phyloP scores from a whole-genome alignment of 192 early-diverging fungal genomes.

The Geranomyces variabilis region DNA sequence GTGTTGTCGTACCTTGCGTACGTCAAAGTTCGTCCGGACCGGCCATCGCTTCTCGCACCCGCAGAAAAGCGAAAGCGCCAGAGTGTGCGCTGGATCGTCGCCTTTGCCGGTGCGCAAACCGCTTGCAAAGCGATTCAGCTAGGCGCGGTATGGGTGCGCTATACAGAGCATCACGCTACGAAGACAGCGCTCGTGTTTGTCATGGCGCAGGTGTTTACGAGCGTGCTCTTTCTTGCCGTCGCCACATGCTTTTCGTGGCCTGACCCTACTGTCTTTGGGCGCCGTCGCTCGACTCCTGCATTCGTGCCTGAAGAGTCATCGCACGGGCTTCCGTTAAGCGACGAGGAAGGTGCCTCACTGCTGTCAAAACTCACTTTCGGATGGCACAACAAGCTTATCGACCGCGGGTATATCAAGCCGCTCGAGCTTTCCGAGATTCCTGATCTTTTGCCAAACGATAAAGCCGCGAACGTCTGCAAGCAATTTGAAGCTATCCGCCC shows the following conservation, averaged over 20 bases:
- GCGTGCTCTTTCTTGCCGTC: constrained; percentile 4
- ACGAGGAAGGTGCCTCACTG: constrained; percentile 34
- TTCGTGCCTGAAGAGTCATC: not conserved
- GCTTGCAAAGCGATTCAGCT: constrained; percentile 21
- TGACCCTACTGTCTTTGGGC: not conserved
- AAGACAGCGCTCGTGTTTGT: constrained; percentile 7
- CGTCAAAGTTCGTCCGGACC: not conserved
- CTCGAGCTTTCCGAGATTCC: constrained; percentile 67
- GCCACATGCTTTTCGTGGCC: not conserved
- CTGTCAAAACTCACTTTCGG: constrained; percentile 52
- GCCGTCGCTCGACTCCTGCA: not conserved
- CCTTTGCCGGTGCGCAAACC: not conserved
- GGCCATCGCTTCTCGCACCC: constrained; percentile 10
- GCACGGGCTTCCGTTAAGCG: not conserved
- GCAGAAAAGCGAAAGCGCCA: constrained; percentile 14
- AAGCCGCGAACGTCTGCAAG: constrained; percentile 41
- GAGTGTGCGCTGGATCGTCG: constrained; percentile 7
- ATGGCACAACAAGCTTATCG: constrained; percentile 65
- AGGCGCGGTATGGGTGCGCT: not conserved
- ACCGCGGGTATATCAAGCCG: constrained; percentile 51
- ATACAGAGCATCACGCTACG: not conserved
- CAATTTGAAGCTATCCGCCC: constrained; percentile 22
- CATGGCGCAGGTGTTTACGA: constrained; percentile 1
- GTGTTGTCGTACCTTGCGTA: constrained; percentile 6
- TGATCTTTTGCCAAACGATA: constrained; percentile 53